Evolutionary conservation across 1,139 yeast genomes (phyloP), one percentile per base, ranked within the genome.

Genomic region (Yamadazyma songkhlaensis): DNA sequence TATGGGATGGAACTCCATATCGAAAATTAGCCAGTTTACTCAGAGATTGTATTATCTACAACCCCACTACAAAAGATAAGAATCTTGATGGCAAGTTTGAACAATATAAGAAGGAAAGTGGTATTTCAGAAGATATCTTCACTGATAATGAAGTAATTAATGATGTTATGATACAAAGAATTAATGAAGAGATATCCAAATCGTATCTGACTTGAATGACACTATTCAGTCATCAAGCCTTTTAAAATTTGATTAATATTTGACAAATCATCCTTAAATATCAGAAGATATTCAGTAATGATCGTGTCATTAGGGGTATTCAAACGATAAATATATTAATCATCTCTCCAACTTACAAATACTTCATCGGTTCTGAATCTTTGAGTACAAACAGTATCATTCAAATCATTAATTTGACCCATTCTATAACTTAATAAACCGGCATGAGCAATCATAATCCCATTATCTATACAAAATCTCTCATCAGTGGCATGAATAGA

Each of bases 371-470:
- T 90, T 57, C 98, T 71, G 60, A 88, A 92, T 53, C 95, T 73
- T 58, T 92, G 98, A 0, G 96, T 85, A 51, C 97, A 92, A 2
- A 87, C 92, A 0, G 96, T 85, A 41, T 87, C 79, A 32, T 68
- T 59, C 35, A 90, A 52, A 8, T 69, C 73, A 30, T 67, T 72
- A 1, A 79, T 78, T 43, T 77, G 81, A 0, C 97, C 97, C 71
- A 83, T 86, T 54, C 97, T 72, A 56, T 82, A 89, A 37, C 86
- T 87, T 45, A 92, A 62, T 36, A 92, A 66, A 0, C 99, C 99
- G 0, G 98, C 97, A 57, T 92, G 99, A 1, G 98, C 98, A 54
- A 92, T 92, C 99, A 92, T 92, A 34, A 92, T 92, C 9, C 98
- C 97, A 54, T 92, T 92, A 57, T 92, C 98, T 37, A 92, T 92